Evolutionary conservation across 139 green algal genomes (phyloP), one percentile per base, ranked within the genome.

Genomic region (Nannochloris sp.): DNA sequence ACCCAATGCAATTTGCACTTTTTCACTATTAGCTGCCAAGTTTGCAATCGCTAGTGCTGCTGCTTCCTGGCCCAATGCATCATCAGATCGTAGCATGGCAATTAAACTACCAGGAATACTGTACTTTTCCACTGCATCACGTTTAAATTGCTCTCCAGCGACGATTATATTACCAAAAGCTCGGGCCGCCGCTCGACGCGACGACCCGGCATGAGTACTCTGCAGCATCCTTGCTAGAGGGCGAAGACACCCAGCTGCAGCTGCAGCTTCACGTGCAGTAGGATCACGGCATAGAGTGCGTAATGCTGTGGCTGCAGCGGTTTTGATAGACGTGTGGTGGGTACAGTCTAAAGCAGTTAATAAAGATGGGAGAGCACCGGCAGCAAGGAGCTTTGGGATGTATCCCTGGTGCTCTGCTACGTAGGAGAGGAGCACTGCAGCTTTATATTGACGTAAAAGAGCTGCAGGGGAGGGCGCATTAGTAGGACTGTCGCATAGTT

Each of bases 111-210:
- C 25, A 51, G 42, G 42, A 19, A 51, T 51, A 19, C 67, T 61
- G 64, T 67, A 74, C 46, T 62, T 54, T 25, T 33, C 45, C 2
- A 48, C 58, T 54, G 65, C 67, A 23, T 71, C 44, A 34, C 71
- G 70, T 61, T 75, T 75, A 19, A 37, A 23, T 37, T 67, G 51
- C 59, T 27, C 54, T 54, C 65, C 65, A 9, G n/a, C 47, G 23
- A 73, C 68, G 1, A 73, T 63, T 19, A 75, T 25, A 54, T 75
- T 75, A 33, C 36, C 53, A 23, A 75, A 23, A 9, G 68, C 68
- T 2, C 68, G 61, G 9, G 68, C 68, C 4, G 68, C 68, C 19
- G 68, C 68, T 54, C 68, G 57, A n/a, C n/a, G n/a, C 7, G 54
- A 54, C 29, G 61, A 34, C 9, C n/a, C 44, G 29, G 27, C 23